phyloP scores from a whole-genome alignment of 345 rosid species.

The Salix purpurea region DNA sequence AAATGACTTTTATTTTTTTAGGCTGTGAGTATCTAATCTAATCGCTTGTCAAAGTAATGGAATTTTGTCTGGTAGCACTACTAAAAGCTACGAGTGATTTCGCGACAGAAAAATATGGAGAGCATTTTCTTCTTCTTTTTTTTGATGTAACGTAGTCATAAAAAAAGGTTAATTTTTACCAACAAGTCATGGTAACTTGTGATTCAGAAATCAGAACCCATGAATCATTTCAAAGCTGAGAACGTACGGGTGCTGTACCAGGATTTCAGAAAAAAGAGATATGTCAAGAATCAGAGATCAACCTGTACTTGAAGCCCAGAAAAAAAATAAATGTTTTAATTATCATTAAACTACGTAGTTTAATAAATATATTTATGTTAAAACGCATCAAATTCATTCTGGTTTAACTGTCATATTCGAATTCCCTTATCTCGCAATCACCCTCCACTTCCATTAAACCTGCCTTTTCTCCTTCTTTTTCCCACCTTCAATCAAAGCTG shows the following conservation, averaged over 20 bases:
- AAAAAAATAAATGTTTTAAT: neutral
- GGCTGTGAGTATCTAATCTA: too few relatives aligned
- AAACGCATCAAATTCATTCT: neutral
- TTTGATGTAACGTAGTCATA: too few relatives aligned
- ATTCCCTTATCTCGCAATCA: neutral
- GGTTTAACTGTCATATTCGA: neutral
- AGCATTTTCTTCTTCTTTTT: too few relatives aligned
- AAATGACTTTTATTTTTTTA: too few relatives aligned
- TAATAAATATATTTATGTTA: neutral
- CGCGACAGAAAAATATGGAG: too few relatives aligned
- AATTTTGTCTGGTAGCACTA: too few relatives aligned
- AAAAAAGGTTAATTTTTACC: neutral
- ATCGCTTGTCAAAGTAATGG: too few relatives aligned
- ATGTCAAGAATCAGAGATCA: neutral
- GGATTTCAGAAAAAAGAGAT: neutral
- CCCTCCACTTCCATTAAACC: neutral
- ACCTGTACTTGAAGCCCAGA: neutral
- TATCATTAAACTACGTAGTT: too few relatives aligned
- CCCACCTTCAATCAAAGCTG: neutral
- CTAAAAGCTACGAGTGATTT: too few relatives aligned
- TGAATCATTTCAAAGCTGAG: neutral
- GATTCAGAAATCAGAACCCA: too few relatives aligned
- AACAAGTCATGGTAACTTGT: neutral
- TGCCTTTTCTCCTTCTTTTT: neutral
- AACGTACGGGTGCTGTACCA: neutral